Base-by-base conservation (phyloP, 2,329 filamentous ascomycete species). In the Sporothrix protearum region DNA sequence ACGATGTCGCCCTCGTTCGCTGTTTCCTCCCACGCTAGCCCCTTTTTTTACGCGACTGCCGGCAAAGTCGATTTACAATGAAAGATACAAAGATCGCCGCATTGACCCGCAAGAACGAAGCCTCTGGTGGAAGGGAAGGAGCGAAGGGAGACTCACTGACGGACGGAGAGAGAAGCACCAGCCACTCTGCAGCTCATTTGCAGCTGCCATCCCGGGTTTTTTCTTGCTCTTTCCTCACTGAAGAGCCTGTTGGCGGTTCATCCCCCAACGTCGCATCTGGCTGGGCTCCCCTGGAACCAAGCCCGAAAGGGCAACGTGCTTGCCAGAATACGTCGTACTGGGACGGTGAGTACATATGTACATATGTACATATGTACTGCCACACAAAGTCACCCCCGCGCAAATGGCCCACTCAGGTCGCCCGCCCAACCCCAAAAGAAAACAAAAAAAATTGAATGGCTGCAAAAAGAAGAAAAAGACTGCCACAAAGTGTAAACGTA, bases 361-460 rank as follows among this genome's bases (percentile, higher is more conserved):
- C 33, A 36, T 3, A 36, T 36, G n/a, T 42, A 47, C 42, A 36
- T 3, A 36, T 3, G 33, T 36, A 36, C 42, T 47, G 49, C 12
- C 49, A 53, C 49, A 12, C 9, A 25, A 47, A 25, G 51, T 14
- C 67, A 22, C 67, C 67, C 63, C 67, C 59, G 59, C 59, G 67
- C 67, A 22, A 25, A 16, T 14, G 42, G 53, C 53, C 33, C 61
- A 30, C 67, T 30, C 68, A 64, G 55, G 73, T 74, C 73, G 73
- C 70, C 73, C 66, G 72, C 73, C 66, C 73, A 74, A 74, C 72
- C 55, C 55, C 36, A 64, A 59, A 72, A 30, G 25, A 71, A 72
- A 72, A 73, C 55, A 69, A 70, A 61, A 72, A 67, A 19, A 30
- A 71, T 10, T 12, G 5, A 39, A 53, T 39, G n/a, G 10, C 30